Base-by-base conservation (phyloP, 768 basidiomycete species). In the Clavulina sp. region DNA sequence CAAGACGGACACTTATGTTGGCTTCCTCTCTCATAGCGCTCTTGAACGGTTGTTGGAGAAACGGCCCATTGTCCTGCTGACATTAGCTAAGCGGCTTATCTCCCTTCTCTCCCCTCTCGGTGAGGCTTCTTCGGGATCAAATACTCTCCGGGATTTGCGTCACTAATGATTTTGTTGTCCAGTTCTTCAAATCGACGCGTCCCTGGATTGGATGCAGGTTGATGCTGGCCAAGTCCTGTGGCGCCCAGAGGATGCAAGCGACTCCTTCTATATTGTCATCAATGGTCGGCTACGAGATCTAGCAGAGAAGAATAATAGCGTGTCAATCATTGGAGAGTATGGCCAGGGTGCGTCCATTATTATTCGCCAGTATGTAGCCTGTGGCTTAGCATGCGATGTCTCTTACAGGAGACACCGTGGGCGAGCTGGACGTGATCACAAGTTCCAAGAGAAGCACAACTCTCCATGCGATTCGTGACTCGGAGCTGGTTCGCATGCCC, bases 1-100 rank as follows among this genome's bases (percentile, higher is more conserved):
- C 3, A 97, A 96, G 69, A 97, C 92, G 0, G 93, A 99, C 61
- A 84, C 82, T n/a, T 99, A 93, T 60, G 95, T 97, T 56, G 95
- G 95, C 0, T 93, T 93, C 64, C 65, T 99, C 28, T 86, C 95
- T 1, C 78, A 84, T 2, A 75, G 81, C 60, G 83, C 93, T 4
- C 68, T 99, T 51, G 89, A 97, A 61, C 72, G 84, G 23, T 72
- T 99, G 51, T 73, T 97, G 38, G 95, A 97, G 65, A 82, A 91
- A 58, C 74, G 85, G 44, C 95, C 95, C 1, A 97, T 99, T 50
- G 95, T 99, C 2, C 72, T 97, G 7, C 69, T 99, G 13, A 99
- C 95, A 0, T 71, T 99, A 24, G 89, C 93, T 0, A 99, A 97
- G 63, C 78, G 95, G n/a, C 67, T 99, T 26, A 89, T 96, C 40